These are phyloP conservation scores for Penicillium sp. DNA, from an alignment of 2,329 filamentous ascomycete genomes.

Conservation along the genomic window DNA sequence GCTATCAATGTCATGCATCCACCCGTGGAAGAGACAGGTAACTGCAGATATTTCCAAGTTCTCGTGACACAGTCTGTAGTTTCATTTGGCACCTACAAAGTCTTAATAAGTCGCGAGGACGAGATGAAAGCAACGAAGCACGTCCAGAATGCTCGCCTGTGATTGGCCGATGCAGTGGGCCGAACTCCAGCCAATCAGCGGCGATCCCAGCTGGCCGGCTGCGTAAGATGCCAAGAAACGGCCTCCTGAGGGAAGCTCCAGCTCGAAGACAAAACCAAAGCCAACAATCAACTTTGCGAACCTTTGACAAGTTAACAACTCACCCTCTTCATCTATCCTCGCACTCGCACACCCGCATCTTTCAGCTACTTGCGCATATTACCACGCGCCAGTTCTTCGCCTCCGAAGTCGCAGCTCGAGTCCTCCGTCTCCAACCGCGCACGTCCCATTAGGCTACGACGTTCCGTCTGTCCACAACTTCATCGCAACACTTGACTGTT, in stretches of 20 bases:
- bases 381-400: background rate
- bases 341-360: background rate
- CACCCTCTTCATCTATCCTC: background rate
- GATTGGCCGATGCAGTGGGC: background rate
- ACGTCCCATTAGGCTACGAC: slow-evolving; percentile 7
- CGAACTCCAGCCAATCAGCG: background rate
- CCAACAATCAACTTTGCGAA: background rate
- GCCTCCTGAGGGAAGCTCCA: slow-evolving; percentile 11
- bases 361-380: background rate
- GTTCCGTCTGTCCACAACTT: background rate
- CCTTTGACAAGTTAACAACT: background rate
- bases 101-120: too few species aligned
- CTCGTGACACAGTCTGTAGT: too few species aligned
- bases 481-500: background rate
- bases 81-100: too few species aligned
- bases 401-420: background rate
- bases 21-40: too few species aligned
- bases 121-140: background rate
- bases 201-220: background rate
- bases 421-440: background rate
- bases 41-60: too few species aligned
- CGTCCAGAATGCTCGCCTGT: background rate
- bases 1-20: too few species aligned
- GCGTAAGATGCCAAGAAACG: slow-evolving; percentile 7
- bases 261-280: background rate